Evolutionary conservation across 306 rosid species (phyloP).

Genomic region (Canavalia gladiata): DNA sequence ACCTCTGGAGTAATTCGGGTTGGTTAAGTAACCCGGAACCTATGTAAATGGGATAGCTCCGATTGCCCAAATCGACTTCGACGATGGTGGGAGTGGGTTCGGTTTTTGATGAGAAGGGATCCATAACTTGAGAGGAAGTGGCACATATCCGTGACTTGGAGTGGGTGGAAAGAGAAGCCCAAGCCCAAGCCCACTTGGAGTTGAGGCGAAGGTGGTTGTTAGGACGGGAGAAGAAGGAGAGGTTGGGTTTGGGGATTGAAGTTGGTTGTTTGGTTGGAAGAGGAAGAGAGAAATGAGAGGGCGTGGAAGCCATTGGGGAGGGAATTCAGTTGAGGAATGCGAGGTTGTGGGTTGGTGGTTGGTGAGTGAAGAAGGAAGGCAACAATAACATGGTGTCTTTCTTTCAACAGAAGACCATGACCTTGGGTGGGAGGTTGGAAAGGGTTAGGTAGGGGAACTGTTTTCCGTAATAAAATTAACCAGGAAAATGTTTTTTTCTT

Average conservation of each 20-base stretch:
- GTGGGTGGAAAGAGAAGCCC: slow-evolving; percentile 28
- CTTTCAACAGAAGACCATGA: background rate
- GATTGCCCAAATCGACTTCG: slow-evolving; percentile 84
- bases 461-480: background rate
- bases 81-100: slow-evolving; percentile 60
- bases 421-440: background rate
- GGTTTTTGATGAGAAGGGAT: slow-evolving; percentile 57
- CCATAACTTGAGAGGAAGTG: slow-evolving; percentile 72
- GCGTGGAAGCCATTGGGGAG: slow-evolving; percentile 66
- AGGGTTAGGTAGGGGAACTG: background rate
- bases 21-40: slow-evolving; percentile 82
- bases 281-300: slow-evolving; percentile 56
- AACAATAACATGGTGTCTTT: background rate
- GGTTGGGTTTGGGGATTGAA: slow-evolving; percentile 42
- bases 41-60: slow-evolving; percentile 95
- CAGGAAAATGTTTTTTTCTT: too few relatives aligned
- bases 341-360: slow-evolving; percentile 41
- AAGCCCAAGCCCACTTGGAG: slow-evolving; percentile 19
- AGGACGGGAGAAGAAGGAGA: slow-evolving; percentile 36
- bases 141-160: slow-evolving; percentile 59
- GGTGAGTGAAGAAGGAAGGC: slow-evolving; percentile 47
- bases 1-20: slow-evolving; percentile 87
- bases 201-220: slow-evolving; percentile 41
- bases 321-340: background rate
- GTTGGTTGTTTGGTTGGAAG: slow-evolving; percentile 54